phyloP scores from a whole-genome alignment of 176 grass and related monocot genomes.

The Avena insularis region DNA sequence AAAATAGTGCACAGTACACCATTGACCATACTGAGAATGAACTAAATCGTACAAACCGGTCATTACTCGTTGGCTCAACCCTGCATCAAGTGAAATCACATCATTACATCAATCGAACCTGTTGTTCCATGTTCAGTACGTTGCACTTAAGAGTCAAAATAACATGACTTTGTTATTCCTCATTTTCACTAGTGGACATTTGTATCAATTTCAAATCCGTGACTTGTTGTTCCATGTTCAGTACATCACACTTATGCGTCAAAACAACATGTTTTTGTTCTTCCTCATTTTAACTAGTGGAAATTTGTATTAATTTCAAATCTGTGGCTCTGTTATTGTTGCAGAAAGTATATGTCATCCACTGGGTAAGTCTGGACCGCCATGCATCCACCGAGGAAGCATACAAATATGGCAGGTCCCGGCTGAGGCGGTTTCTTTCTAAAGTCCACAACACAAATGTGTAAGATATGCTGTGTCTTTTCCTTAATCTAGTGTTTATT shows the following conservation, averaged over 20 bases:
- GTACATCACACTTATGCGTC: background rate
- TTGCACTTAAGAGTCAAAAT: constrained; percentile 8
- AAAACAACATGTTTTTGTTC: constrained; percentile 4
- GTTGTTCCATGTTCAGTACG: constrained; percentile 18
- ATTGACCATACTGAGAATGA: constrained; percentile 9
- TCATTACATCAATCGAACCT: background rate
- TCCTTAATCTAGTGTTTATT: background rate
- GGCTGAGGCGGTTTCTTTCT: constrained; percentile 64
- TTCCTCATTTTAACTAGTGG: constrained; percentile 10
- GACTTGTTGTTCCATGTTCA: constrained; percentile 30
- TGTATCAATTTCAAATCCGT: constrained; percentile 27
- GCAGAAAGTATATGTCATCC: constrained; percentile 88
- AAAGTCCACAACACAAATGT: constrained; percentile 82
- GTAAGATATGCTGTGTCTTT: constrained; percentile 54
- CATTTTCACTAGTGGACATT: constrained; percentile 1
- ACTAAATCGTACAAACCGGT: background rate
- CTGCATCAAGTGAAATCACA: constrained; percentile 16
- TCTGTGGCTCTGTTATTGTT: constrained; percentile 28
- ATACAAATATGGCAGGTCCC: constrained; percentile 68
- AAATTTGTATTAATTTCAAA: constrained; percentile 20
- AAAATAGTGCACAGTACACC: background rate
- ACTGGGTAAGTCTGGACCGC: constrained; percentile 73
- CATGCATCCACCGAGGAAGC: constrained; percentile 75
- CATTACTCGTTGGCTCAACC: constrained; percentile 16
- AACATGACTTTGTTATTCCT: background rate